phyloP scores from a whole-genome alignment of 192 early-diverging fungal genomes.

The Phycomyces nitens region DNA sequence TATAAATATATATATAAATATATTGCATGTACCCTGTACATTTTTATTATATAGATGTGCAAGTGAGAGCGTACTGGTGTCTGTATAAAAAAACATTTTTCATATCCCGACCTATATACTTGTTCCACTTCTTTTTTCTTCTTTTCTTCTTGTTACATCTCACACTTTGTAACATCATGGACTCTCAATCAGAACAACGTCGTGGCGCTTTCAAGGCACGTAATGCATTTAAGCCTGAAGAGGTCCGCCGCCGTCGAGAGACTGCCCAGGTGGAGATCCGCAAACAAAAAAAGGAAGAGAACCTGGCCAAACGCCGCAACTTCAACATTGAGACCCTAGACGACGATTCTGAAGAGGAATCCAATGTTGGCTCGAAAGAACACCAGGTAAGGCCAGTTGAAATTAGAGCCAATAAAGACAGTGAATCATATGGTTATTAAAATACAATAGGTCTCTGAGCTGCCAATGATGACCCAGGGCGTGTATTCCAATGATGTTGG shows the following conservation, averaged over 20 bases:
- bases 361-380: slow-evolving; percentile 42
- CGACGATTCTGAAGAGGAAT: slow-evolving; percentile 80
- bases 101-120: not conserved
- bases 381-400: slow-evolving; percentile 46
- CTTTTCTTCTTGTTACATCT: not conserved
- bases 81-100: not conserved
- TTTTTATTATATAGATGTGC: not conserved
- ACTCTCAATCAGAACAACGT: slow-evolving; percentile 56
- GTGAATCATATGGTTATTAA: not conserved
- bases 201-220: slow-evolving; percentile 84
- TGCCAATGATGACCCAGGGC: slow-evolving; percentile 75
- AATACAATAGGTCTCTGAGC: slow-evolving; percentile 47
- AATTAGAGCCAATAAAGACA: not conserved
- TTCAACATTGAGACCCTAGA: slow-evolving; percentile 50
- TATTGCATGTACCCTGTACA: not conserved
- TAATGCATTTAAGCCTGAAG: slow-evolving; percentile 83
- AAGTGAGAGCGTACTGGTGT: not conserved
- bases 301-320: slow-evolving; percentile 89
- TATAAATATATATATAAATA: not conserved
- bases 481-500: slow-evolving; percentile 79
- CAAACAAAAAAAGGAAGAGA: slow-evolving; percentile 94
- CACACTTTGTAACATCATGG: slow-evolving; percentile 28
- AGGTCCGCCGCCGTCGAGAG: slow-evolving; percentile 89
- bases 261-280: slow-evolving; percentile 91
- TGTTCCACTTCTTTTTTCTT: not conserved